These are phyloP conservation scores for Arachis stenosperma DNA, from an alignment of 306 rosid genomes.

Conservation along the genomic window DNA sequence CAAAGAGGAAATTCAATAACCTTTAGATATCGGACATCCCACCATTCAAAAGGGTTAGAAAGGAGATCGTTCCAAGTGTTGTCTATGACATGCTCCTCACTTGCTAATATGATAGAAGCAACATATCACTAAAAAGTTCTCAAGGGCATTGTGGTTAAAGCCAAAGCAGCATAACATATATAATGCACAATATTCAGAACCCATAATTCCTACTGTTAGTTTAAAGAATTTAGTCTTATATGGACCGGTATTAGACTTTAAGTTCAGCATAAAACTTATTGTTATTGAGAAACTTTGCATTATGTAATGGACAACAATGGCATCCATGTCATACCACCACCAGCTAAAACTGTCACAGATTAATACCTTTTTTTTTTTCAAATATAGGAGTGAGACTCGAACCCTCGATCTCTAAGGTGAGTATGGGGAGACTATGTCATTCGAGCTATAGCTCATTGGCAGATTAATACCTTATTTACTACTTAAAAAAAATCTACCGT, in stretches of 20 bases:
- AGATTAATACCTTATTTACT: not conserved
- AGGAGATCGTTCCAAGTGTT: constrained; percentile 44
- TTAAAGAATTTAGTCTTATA: not conserved
- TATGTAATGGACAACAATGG: not conserved
- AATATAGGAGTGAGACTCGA: too few species aligned
- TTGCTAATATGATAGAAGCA: constrained; percentile 27
- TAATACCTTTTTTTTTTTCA: not conserved
- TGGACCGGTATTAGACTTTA: not conserved
- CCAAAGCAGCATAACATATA: constrained; percentile 2
- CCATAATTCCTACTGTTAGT: not conserved
- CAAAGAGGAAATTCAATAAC: constrained; percentile 25
- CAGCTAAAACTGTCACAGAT: not conserved
- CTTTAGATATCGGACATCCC: constrained; percentile 32
- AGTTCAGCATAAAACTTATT: not conserved
- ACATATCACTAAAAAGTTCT: not conserved
- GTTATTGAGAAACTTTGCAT: not conserved
- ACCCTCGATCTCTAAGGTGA: too few species aligned
- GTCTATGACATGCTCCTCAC: constrained; percentile 18
- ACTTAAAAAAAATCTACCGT: not conserved
- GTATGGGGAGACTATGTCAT: too few species aligned
- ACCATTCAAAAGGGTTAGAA: constrained; percentile 36
- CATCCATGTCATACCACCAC: not conserved
- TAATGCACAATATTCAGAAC: not conserved
- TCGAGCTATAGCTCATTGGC: too few species aligned
- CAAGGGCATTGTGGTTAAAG: not conserved